A percentile compares a stretch with the other conserved stretches of the same genome.
Evolutionary conservation across 345 rosid species (phyloP).

Genomic region (Eucalyptus viminalis): DNA sequence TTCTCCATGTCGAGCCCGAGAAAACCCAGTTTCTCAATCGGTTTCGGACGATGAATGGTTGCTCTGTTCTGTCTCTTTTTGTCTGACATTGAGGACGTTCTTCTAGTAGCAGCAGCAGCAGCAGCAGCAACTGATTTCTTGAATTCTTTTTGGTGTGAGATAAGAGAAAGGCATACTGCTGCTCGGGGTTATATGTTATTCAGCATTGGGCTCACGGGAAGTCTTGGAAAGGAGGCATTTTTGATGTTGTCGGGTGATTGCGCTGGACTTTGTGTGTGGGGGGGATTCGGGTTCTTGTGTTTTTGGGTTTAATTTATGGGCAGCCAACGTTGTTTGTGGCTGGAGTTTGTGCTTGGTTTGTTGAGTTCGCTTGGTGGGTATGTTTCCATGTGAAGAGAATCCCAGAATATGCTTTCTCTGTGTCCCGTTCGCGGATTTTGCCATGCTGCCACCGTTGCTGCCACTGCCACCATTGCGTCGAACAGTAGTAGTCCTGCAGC

Average conservation of each 20-base stretch:
- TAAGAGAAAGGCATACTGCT: neutral
- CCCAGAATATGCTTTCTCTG: neutral
- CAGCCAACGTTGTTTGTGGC: neutral
- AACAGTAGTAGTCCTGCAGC: neutral
- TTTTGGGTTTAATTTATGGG: neutral
- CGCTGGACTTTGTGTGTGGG: neutral
- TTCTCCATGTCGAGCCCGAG: neutral
- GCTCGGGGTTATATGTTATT: neutral
- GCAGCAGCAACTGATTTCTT: neutral
- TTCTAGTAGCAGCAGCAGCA: neutral
- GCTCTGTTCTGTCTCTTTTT: neutral
- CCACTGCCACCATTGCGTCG: slow-evolving; percentile 10
- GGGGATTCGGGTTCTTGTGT: neutral
- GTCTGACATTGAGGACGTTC: neutral
- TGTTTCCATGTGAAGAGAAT: neutral
- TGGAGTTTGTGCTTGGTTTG: neutral
- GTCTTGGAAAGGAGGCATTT: neutral
- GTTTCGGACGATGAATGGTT: neutral
- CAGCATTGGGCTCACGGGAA: neutral
- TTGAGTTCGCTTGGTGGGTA: neutral
- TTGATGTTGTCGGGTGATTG: neutral
- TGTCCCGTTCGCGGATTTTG: neutral
- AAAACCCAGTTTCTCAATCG: neutral
- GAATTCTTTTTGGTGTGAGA: neutral
- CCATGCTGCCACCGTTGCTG: slow-evolving; percentile 4